phyloP scores from a whole-genome alignment of 179 eudicot species.

The Nepenthes alata region DNA sequence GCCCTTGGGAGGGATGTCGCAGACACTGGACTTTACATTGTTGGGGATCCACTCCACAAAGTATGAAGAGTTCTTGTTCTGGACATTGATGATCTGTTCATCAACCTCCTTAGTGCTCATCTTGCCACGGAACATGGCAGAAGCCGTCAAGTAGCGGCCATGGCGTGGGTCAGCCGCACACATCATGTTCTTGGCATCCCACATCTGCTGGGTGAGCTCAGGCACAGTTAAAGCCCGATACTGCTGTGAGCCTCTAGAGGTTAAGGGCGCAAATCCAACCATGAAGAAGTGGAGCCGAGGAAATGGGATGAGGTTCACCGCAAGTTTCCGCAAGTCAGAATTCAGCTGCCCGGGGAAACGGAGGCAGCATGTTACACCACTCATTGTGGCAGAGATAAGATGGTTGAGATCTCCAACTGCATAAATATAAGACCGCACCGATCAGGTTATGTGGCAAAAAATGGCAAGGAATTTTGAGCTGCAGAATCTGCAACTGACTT shows the following conservation, averaged over 20 bases:
- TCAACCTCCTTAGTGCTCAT: constrained; percentile 56
- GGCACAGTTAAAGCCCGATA: constrained; percentile 44
- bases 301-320: no score
- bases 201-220: constrained; percentile 68
- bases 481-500: no score
- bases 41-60: constrained; percentile 23
- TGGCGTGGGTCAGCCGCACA: constrained; percentile 61
- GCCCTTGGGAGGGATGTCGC: constrained; percentile 27
- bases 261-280: neutral
- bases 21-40: constrained; percentile 25
- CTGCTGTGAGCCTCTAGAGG: constrained; percentile 41
- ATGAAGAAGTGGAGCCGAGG: no score
- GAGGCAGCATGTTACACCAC: no score
- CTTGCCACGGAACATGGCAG: constrained; percentile 37
- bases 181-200: constrained; percentile 69
- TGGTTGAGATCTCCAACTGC: no score
- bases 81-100: constrained; percentile 20
- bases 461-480: no score
- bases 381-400: no score
- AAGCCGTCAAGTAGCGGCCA: constrained; percentile 41
- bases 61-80: constrained; percentile 22
- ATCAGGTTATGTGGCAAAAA: no score
- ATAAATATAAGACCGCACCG: no score
- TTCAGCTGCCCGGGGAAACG: no score
- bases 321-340: no score